Evolutionary conservation across 352 stramenopile species (phyloP).

Genomic region (Globisporangium lucens): DNA sequence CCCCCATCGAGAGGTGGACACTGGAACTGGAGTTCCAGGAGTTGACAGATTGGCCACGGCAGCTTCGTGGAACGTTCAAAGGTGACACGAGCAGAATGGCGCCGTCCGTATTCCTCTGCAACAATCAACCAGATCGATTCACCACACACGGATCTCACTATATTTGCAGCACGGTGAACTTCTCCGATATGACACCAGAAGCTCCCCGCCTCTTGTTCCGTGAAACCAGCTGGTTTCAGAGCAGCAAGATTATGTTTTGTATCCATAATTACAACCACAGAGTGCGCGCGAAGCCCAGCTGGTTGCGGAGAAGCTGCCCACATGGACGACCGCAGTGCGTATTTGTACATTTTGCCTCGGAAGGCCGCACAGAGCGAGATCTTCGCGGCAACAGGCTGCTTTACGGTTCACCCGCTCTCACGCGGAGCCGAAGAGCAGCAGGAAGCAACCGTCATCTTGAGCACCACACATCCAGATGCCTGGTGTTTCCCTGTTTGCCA

Average conservation of each 20-base stretch:
- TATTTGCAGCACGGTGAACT: not conserved
- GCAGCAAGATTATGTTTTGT: conserved; percentile 5
- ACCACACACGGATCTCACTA: not conserved
- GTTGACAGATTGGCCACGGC: conserved; percentile 13
- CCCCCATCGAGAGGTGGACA: not conserved
- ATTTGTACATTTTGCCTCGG: not conserved
- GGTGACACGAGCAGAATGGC: not conserved
- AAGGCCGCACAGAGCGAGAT: conserved; percentile 5
- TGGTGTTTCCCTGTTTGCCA: not conserved
- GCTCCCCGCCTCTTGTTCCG: not conserved
- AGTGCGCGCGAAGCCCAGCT: conserved; percentile 1
- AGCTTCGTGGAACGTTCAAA: conserved; percentile 6
- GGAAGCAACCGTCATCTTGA: not conserved
- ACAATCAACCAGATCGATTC: not conserved
- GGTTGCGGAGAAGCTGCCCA: conserved; percentile 6
- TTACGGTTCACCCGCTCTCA: not conserved
- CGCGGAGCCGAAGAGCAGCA: not conserved
- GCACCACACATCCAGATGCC: not conserved
- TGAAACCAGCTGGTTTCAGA: not conserved
- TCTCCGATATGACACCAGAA: not conserved
- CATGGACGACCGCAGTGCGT: not conserved
- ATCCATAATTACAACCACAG: conserved; percentile 14
- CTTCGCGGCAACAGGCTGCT: conserved; percentile 9
- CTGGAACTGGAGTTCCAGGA: not conserved
- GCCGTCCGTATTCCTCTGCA: conserved; percentile 12